Base-by-base conservation (phyloP, 106 monocot genomes). In the Acanthochlamys bracteata region DNA sequence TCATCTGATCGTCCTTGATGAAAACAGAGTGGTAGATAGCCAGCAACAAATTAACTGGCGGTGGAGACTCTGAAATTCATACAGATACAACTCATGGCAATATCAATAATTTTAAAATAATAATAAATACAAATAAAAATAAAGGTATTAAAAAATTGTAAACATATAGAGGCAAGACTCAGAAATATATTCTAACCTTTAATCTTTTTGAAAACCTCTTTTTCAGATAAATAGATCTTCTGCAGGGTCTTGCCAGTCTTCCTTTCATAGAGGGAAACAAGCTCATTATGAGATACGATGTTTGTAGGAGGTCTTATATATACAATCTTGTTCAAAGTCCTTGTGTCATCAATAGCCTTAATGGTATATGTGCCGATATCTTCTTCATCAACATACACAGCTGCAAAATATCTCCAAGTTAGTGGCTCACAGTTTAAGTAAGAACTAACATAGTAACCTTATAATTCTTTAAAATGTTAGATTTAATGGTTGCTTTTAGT, bases 251-350 rank as follows among this genome's bases (percentile, higher is more conserved):
- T 89, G 20, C 79, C 79, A 7, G 78, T 66, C 76, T 82, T 85
- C 63, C 74, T 84, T 61, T 89, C 84, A 78, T 79, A 89, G 8
- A 84, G 68, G 22, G 84, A 64, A 20, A 85, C 75, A 3, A 89
- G 79, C 41, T 89, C 89, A 24, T 89, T 84, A 56, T 79, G 76
- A 10, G 89, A 68, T 42, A 70, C 69, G 67, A 72, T 72, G 62
- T 89, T 79, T 17, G 41, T 62, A 0, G 70, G 53, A 11, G 89
- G 92, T 26, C 72, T 76, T 12, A 92, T 0, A 53, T 82, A 82
- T 14, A 92, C 10, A 20, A 74, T 80, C 74, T 88, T 92, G 76
- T 92, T 92, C 47, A 92, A 40, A 0, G 92, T 79, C 41, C 87
- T 68, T 1, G 81, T 74, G 51, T 92, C 92, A 25, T 84, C 87